Evolutionary conservation across 768 basidiomycete genomes (phyloP), one percentile per base, ranked within the genome.

Genomic region (Nidula microcarpa): DNA sequence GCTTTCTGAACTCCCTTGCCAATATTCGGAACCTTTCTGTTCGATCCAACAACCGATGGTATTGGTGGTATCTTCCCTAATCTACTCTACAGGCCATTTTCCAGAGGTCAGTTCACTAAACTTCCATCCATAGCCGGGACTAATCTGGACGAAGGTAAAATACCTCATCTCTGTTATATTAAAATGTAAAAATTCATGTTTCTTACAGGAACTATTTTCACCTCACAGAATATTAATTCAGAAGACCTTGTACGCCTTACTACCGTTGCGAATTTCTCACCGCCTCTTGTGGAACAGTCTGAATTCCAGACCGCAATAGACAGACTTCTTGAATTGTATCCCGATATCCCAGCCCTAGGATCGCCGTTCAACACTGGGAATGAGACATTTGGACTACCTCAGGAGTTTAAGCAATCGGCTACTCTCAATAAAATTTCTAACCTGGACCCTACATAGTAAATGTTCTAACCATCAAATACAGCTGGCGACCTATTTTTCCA

Each of bases 111-210:
- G 0, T 75, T 75, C 52, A 65, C 71, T 1, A 61, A 62, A n/a
- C 23, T 79, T 2, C 77, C 77, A 0, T 75, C 76, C 56, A 77
- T 79, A 18, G 63, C 74, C 17, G 78, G 77, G 14, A 72, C 71
- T 3, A 69, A 66, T 50, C 61, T 72, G n/a, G 77, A 79, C 56
- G 78, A 80, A 67, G 78, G 78, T 74, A 30, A 30, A 30, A 30
- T 30, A 30, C 23, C 4, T 30, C 23, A 30, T 30, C 18, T 6
- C 43, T 50, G n/a, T 8, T 35, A 30, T 3, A n/a, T 35, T 39
- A 33, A 23, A 8, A 14, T 48, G 10, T 33, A 34, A 52, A 16
- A 52, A 16, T 10, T 50, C 37, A 18, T 51, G 30, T 17, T 39
- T 35, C 23, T 58, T 36, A 35, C 30, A 76, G 75, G 70, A 1